Percentiles rank a stretch among this genome's conserved stretches.
Conservation (phyloP, 2,329 filamentous ascomycete genomes). For the Epicoccum nigrum region DNA sequence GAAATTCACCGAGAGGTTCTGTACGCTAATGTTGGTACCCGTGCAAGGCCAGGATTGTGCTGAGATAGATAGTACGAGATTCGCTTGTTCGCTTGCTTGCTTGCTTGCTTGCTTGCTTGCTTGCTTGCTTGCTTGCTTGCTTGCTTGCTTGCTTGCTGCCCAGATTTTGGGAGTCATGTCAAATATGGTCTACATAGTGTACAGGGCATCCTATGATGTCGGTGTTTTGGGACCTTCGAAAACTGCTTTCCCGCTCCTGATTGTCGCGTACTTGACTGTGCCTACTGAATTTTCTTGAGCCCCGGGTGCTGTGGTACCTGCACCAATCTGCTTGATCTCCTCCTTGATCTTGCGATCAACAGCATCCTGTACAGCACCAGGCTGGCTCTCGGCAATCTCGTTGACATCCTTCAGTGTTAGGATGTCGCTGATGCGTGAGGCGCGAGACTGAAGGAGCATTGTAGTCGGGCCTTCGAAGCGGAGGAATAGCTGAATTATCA, state of each 20-base stretch:
- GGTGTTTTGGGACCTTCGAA: slow-evolving; percentile 21
- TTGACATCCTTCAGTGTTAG: slow-evolving; percentile 81
- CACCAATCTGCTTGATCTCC: slow-evolving; percentile 43
- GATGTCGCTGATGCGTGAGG: slow-evolving; percentile 76
- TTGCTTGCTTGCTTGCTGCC: not conserved
- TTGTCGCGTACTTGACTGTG: slow-evolving; percentile 32
- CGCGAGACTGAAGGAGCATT: slow-evolving; percentile 87
- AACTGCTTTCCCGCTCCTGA: slow-evolving; percentile 39
- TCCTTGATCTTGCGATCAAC: slow-evolving; percentile 42
- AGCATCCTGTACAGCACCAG: slow-evolving; percentile 70
- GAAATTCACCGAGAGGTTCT: not conserved
- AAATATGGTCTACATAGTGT: slow-evolving; percentile 21
- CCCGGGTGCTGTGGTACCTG: slow-evolving; percentile 25
- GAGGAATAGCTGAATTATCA: slow-evolving; percentile 69
- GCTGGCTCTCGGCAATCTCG: slow-evolving; percentile 83
- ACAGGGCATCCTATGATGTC: slow-evolving; percentile 10
- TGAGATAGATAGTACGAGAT: not conserved
- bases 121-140: not conserved
- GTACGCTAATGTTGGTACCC: not conserved
- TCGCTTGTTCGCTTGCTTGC: slow-evolving; percentile 1
- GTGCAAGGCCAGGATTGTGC: not conserved
- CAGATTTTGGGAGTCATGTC: not conserved
- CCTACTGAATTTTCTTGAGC: slow-evolving; percentile 22
- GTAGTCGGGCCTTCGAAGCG: slow-evolving; percentile 87
- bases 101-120: too few species aligned